Conservation (phyloP, 441 rosid species). For the Bruguiera hainesii region DNA sequence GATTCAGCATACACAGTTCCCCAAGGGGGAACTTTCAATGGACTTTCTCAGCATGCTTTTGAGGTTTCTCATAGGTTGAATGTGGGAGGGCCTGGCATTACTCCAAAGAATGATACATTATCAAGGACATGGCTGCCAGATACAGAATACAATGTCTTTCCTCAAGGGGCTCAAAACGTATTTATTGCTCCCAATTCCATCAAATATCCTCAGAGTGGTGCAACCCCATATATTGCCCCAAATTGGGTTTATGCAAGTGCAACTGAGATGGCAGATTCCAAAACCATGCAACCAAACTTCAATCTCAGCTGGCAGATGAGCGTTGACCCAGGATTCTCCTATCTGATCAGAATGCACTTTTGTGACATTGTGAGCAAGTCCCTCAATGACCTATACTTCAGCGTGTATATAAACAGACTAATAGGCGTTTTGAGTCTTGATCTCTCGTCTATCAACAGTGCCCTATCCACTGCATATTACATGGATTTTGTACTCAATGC, state of each 20-base stretch:
- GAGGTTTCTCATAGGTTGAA: constrained; percentile 53
- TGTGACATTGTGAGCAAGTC: constrained; percentile 73
- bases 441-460: constrained; percentile 46
- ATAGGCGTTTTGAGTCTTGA: constrained; percentile 52
- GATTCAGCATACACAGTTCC: constrained; percentile 50
- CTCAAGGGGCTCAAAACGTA: constrained; percentile 31
- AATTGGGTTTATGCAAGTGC: constrained; percentile 54
- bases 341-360: constrained; percentile 60
- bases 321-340: constrained; percentile 47
- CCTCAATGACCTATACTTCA: constrained; percentile 68
- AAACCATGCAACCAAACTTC: constrained; percentile 43
- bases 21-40: constrained; percentile 36
- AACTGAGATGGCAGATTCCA: constrained; percentile 49
- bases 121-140: constrained; percentile 64
- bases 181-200: constrained; percentile 38
- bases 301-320: constrained; percentile 61
- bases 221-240: constrained; percentile 55
- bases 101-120: constrained; percentile 56
- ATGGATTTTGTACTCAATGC: constrained; percentile 62
- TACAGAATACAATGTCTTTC: constrained; percentile 36
- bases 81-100: constrained; percentile 56
- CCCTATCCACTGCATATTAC: constrained; percentile 53
- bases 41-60: constrained; percentile 42
- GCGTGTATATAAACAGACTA: constrained; percentile 63
- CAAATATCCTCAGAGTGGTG: constrained; percentile 40